These are phyloP conservation scores for Blepharisma stoltei DNA, from an alignment of 73 alveolate species.

Conservation along the genomic window DNA sequence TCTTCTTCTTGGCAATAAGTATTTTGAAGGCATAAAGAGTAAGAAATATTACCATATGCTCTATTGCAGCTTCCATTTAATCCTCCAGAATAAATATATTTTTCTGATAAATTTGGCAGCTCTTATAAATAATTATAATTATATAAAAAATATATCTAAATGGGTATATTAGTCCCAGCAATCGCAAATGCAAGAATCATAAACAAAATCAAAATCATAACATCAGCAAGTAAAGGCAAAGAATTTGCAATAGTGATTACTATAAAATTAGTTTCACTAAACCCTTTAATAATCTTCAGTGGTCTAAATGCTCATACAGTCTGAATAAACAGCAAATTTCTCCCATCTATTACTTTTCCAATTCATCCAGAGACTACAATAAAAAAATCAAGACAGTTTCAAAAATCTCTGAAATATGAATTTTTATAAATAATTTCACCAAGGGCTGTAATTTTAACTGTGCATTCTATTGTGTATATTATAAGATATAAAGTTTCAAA, in stretches of 20 bases:
- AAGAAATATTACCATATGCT: too few species aligned
- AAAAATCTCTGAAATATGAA: conserved; percentile 63
- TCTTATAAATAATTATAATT: too few species aligned
- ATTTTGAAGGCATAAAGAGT: too few species aligned
- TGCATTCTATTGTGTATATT: conserved; percentile 48
- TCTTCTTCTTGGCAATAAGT: too few species aligned
- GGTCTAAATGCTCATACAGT: conserved; percentile 86
- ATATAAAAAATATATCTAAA: too few species aligned
- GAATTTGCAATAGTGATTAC: conserved; percentile 42
- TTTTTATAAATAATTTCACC: conserved; percentile 38
- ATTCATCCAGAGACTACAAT: conserved; percentile 72
- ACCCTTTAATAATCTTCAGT: conserved; percentile 40
- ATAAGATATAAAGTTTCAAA: conserved; percentile 38
- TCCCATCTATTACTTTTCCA: conserved; percentile 42
- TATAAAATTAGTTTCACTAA: conserved; percentile 45
- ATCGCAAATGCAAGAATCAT: conserved; percentile 89
- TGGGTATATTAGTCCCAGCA: conserved; percentile 76
- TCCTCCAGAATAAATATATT: conserved; percentile 41
- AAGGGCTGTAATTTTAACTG: conserved; percentile 43
- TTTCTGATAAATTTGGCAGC: too few species aligned
- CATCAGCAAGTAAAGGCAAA: conserved; percentile 65
- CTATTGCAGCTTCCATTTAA: conserved; percentile 35
- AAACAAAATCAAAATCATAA: conserved; percentile 72
- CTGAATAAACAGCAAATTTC: conserved; percentile 72
- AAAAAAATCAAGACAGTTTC: conserved; percentile 68